These are phyloP conservation scores for Sextonia rubra DNA, from an alignment of 164 flowering plant genomes.

Conservation along the genomic window DNA sequence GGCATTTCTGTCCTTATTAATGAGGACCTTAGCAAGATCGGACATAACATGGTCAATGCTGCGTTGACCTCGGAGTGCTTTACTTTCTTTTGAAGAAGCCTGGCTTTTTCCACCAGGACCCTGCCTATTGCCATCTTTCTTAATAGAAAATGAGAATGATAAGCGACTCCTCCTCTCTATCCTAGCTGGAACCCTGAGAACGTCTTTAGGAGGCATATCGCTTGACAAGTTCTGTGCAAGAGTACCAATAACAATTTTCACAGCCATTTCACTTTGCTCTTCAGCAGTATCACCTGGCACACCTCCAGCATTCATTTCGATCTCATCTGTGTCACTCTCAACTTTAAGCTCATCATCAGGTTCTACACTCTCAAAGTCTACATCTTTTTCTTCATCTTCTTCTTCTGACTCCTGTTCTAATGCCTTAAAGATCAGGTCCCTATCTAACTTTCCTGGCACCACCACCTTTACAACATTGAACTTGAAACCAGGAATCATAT, in stretches of 20 bases:
- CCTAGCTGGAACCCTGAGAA: slow-evolving; percentile 74
- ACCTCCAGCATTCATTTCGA: slow-evolving; percentile 37
- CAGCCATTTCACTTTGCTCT: slow-evolving; percentile 47
- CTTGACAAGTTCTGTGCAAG: slow-evolving; percentile 44
- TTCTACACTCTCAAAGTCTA: slow-evolving; percentile 41
- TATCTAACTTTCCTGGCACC: slow-evolving; percentile 58
- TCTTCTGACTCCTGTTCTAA: slow-evolving; percentile 77
- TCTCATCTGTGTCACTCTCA: slow-evolving; percentile 44
- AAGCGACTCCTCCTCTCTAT: slow-evolving; percentile 50
- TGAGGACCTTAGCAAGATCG: slow-evolving; percentile 59
- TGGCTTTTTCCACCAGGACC: slow-evolving; percentile 26
- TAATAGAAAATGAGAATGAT: slow-evolving; percentile 66
- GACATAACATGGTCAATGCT: slow-evolving; percentile 55
- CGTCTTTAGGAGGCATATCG: slow-evolving; percentile 30
- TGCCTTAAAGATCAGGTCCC: slow-evolving; percentile 61
- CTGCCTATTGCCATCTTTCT: slow-evolving; percentile 32
- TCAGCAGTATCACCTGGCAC: slow-evolving; percentile 27
- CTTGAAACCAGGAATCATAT: slow-evolving; percentile 84
- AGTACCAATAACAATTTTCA: slow-evolving; percentile 66
- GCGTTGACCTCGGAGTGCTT: slow-evolving; percentile 40
- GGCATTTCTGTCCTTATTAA: slow-evolving; percentile 55
- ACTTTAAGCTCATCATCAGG: slow-evolving; percentile 40
- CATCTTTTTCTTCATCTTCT: slow-evolving; percentile 60
- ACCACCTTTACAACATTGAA: slow-evolving; percentile 75
- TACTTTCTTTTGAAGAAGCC: slow-evolving; percentile 31